Evolutionary conservation across 345 rosid species (phyloP), one percentile per base, ranked within the genome.

Genomic region (Gossypium turneri): DNA sequence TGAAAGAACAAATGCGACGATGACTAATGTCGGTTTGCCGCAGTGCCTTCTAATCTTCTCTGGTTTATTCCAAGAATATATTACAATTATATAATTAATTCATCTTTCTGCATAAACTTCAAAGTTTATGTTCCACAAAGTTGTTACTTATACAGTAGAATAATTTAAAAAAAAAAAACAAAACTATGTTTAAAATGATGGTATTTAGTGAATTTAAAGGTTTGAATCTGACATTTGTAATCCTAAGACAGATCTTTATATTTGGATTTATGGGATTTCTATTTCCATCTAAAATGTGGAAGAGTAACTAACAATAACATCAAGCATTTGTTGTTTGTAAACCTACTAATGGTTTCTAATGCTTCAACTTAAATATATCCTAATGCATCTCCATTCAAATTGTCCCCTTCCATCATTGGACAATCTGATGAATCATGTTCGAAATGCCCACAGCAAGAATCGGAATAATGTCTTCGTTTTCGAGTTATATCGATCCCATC

Each of bases 381-480:
- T 29, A 76, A 79, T 24, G 65, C 74, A 52, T 75, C 72, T 51
- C 68, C 76, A 67, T 74, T 73, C 82, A 78, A 44, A 76, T 78
- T 75, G 50, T 84, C 83, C 69, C 84, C 80, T 73, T 75, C 75
- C 73, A 83, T 74, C 48, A 81, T 15, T 56, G 86, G 84, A 79
- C 88, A 87, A 38, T 85, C 87, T 15, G 85, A 41, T 5, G 83
- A 79, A 34, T 88, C 89, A 56, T 86, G 87, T 53, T 82, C 88
- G 74, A 83, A 86, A 70, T 81, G 87, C 65, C 84, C 84, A 65
- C 81, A 85, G 68, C 85, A 81, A 43, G 91, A 79, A 53, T 81
- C 81, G 1, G 86, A 85, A 69, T 79, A 82, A 12, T 81, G 87
- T 77, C 83, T 82, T 57, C 83, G 75, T 57, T 80, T 88, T 68